These are phyloP conservation scores for Leishmania martiniquensis DNA, from an alignment of 208 protist genomes.

Conservation along the genomic window DNA sequence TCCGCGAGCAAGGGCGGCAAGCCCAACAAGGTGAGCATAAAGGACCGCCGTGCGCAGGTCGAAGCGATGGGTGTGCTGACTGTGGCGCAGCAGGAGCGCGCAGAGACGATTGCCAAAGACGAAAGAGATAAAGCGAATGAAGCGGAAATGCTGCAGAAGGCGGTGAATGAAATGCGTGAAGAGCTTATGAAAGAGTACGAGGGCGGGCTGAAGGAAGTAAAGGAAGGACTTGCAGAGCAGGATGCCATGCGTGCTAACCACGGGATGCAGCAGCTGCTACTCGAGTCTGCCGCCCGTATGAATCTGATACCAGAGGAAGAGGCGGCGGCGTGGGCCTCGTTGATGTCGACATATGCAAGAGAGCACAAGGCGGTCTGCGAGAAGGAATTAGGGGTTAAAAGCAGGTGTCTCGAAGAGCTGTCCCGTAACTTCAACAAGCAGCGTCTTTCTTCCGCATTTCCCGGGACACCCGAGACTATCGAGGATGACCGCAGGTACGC, in stretches of 20 bases:
- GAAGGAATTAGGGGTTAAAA: slow-evolving; percentile 31
- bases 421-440: slow-evolving; percentile 55
- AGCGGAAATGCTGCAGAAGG: slow-evolving; percentile 19
- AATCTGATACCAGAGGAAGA: slow-evolving; percentile 60
- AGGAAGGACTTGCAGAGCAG: slow-evolving; percentile 45
- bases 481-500: slow-evolving; percentile 64
- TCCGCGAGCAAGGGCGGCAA: slow-evolving; percentile 36
- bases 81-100: slow-evolving; percentile 56
- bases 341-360: slow-evolving; percentile 40
- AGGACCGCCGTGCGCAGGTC: slow-evolving; percentile 41
- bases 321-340: slow-evolving; percentile 40
- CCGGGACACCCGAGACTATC: slow-evolving; percentile 44
- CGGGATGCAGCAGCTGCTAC: slow-evolving; percentile 35
- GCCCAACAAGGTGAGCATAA: slow-evolving; percentile 34
- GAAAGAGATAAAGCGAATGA: slow-evolving; percentile 53
- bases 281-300: slow-evolving; percentile 35
- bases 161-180: slow-evolving; percentile 46
- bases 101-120: slow-evolving; percentile 30
- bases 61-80: slow-evolving; percentile 50
- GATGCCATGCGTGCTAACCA: slow-evolving; percentile 22
- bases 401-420: slow-evolving; percentile 41
- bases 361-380: slow-evolving; percentile 41
- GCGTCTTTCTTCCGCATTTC: slow-evolving; percentile 22
- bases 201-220: slow-evolving; percentile 40
- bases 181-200: slow-evolving; percentile 40